Evolutionary conservation across 768 basidiomycete genomes (phyloP).

Genomic region (Mycena amicta): DNA sequence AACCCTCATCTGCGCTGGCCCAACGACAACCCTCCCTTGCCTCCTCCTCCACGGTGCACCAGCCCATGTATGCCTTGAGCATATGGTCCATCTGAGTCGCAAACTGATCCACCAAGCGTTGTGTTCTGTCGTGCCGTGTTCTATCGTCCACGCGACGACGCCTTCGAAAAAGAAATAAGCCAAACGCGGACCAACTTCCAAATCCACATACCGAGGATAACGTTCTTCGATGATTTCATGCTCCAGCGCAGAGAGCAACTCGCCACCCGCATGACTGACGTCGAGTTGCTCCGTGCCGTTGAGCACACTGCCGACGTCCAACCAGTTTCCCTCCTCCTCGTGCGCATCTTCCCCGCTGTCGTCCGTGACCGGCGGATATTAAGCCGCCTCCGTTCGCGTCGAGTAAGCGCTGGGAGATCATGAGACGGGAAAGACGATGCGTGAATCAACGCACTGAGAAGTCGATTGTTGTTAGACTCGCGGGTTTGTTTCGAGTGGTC

Average conservation of each 20-base stretch:
- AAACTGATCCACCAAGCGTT: too few relatives aligned
- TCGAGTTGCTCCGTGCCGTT: not conserved
- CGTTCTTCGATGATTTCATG: too few relatives aligned
- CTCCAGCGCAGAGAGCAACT: not conserved
- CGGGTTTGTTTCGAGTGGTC: too few relatives aligned
- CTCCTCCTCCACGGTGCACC: not conserved
- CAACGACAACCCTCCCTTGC: not conserved
- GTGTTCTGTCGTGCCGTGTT: too few relatives aligned
- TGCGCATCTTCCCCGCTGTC: not conserved
- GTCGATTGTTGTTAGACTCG: too few relatives aligned
- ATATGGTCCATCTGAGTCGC: too few relatives aligned
- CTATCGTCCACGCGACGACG: too few relatives aligned
- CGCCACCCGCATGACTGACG: not conserved
- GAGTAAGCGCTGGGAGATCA: not conserved
- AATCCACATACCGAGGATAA: not conserved
- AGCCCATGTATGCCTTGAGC: not conserved
- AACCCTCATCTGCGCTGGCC: not conserved
- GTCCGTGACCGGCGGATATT: not conserved
- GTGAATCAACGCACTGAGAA: too few relatives aligned
- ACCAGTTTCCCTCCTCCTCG: not conserved
- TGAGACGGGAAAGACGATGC: too few relatives aligned
- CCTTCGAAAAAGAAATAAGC: too few relatives aligned
- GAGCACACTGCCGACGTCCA: not conserved
- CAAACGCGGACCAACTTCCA: too few relatives aligned
- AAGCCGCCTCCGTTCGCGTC: not conserved